Evolutionary conservation across 305 asterid genomes (phyloP).

Genomic region (Rubia balearica): DNA sequence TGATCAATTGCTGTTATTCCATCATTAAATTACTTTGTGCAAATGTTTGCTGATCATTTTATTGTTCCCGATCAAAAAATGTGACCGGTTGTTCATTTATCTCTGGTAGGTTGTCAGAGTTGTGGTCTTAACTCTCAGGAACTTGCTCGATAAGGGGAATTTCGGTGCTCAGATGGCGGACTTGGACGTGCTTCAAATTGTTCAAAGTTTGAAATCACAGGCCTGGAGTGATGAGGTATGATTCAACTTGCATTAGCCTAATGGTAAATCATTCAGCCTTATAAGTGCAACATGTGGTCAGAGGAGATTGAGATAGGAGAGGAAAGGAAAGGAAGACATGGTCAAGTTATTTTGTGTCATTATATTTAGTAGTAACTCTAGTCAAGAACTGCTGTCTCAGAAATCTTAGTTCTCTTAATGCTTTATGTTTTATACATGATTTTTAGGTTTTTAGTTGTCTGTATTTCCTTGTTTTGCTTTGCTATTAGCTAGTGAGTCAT

Average conservation of each 20-base stretch:
- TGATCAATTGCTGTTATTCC: neutral
- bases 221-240: conserved; percentile 98
- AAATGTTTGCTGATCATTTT: neutral
- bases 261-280: conserved; percentile 1
- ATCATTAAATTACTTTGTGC: neutral
- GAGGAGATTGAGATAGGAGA: neutral
- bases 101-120: conserved; percentile 74
- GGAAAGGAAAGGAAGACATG: neutral
- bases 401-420: neutral
- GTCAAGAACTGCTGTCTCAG: neutral
- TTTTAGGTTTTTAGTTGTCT: neutral
- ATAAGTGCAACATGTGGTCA: neutral
- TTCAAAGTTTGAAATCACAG: conserved; percentile 81
- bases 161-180: conserved; percentile 83
- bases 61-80: neutral
- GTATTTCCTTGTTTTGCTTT: neutral
- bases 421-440: neutral
- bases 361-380: neutral
- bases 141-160: conserved; percentile 69
- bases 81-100: conserved; percentile 15
- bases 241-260: conserved; percentile 7
- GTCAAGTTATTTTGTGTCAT: neutral
- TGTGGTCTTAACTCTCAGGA: conserved; percentile 68
- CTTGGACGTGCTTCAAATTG: conserved; percentile 70
- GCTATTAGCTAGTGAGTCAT: neutral